phyloP scores from a whole-genome alignment of 2,329 filamentous ascomycete genomes.

The Fusarium sp. region DNA sequence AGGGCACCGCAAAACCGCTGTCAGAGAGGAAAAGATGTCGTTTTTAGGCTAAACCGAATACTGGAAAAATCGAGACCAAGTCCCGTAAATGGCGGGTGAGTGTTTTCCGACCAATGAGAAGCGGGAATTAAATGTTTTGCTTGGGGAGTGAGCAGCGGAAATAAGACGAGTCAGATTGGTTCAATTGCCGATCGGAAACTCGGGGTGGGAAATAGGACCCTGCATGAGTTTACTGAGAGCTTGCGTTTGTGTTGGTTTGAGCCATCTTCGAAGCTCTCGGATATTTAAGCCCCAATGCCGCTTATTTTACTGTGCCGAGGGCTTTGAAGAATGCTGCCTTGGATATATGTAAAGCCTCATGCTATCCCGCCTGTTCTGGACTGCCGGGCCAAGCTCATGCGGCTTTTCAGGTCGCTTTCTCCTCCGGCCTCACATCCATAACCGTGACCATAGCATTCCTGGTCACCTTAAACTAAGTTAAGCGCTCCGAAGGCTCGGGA shows the following conservation, averaged over 20 bases:
- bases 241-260: constrained; percentile 6
- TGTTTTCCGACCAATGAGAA: background rate
- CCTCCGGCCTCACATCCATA: background rate
- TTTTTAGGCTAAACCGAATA: constrained; percentile 34
- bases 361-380: background rate
- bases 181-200: constrained; percentile 36
- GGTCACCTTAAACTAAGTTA: background rate
- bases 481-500: background rate
- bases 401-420: background rate
- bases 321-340: constrained; percentile 3
- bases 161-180: constrained; percentile 29
- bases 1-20: background rate
- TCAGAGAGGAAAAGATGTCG: background rate
- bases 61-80: constrained; percentile 27
- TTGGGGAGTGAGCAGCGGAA: constrained; percentile 4
- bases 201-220: constrained; percentile 19
- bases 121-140: background rate
- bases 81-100: background rate
- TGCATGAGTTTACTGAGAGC: constrained; percentile 23
- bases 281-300: background rate
- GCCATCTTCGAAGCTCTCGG: constrained; percentile 1
- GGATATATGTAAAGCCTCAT: background rate
- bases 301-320: background rate
- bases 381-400: background rate
- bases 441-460: background rate